phyloP scores from a whole-genome alignment of 257 asterid species.

The Gentiana dahurica region DNA sequence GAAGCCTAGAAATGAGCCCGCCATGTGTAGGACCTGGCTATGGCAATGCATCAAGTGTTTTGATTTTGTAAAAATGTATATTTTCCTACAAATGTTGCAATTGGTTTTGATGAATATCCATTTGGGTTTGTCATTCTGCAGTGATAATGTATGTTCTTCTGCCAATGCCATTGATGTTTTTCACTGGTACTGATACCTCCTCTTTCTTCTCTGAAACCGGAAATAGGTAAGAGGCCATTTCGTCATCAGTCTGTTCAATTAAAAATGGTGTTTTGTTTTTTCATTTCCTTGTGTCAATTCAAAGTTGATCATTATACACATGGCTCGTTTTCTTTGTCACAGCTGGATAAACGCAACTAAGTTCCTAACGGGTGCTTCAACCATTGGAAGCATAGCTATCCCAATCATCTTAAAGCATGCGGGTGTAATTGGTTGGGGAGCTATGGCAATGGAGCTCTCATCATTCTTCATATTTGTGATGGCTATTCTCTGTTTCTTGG shows the following conservation, averaged over 20 bases:
- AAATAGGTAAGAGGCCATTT: conserved; percentile 38
- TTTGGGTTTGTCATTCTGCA: conserved; percentile 26
- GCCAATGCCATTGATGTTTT: conserved; percentile 90
- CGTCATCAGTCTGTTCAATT: not conserved
- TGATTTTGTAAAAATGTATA: too few relatives aligned
- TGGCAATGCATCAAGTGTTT: too few relatives aligned
- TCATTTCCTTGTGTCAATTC: not conserved
- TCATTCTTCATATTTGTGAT: conserved; percentile 49
- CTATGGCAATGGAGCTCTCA: conserved; percentile 83
- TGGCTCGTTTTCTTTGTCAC: conserved; percentile 11
- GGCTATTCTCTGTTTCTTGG: conserved; percentile 60
- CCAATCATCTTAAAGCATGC: conserved; percentile 86
- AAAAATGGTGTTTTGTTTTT: not conserved
- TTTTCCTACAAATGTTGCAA: too few relatives aligned
- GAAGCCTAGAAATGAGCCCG: too few relatives aligned
- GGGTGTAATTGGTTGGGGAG: conserved; percentile 92
- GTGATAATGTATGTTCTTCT: conserved; percentile 75
- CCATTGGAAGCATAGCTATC: conserved; percentile 83
- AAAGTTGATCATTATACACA: too few relatives aligned
- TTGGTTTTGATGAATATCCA: not conserved
- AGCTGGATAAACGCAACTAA: conserved; percentile 81
- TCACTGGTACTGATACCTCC: conserved; percentile 66
- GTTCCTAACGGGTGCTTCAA: conserved; percentile 83
- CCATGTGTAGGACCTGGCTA: too few relatives aligned
- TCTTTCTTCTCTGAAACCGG: conserved; percentile 55